phyloP scores from a whole-genome alignment of 495 filamentous ascomycete genomes.

The Xylaria acuta region DNA sequence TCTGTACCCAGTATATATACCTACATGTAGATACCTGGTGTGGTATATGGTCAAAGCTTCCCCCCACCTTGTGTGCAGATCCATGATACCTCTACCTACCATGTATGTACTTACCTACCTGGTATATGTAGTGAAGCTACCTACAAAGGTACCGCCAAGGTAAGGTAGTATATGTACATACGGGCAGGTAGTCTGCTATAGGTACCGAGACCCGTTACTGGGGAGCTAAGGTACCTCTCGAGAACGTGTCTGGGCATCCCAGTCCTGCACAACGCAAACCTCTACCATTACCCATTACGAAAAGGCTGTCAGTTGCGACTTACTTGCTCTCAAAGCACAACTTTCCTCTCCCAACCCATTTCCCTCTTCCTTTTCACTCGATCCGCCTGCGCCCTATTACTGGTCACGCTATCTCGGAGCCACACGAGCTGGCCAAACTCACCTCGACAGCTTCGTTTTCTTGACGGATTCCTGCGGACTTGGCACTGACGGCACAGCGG shows the following conservation, averaged over 20 bases:
- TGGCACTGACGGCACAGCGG: conserved; percentile 39
- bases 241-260: background rate
- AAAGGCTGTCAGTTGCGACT: conserved; percentile 25
- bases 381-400: background rate
- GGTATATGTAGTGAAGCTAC: background rate
- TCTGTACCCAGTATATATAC: background rate
- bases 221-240: background rate
- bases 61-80: background rate
- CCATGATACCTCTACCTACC: no score
- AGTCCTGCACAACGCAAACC: conserved; percentile 25
- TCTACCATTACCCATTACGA: conserved; percentile 29
- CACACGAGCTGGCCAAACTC: background rate
- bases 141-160: background rate
- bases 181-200: background rate
- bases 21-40: background rate
- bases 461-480: conserved; percentile 20
- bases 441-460: conserved; percentile 1
- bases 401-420: background rate
- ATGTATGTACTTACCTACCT: background rate
- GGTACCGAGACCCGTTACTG: background rate
- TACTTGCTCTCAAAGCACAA: conserved; percentile 4
- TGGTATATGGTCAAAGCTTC: conserved; percentile 13
- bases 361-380: conserved; percentile 1
- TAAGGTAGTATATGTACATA: no score
- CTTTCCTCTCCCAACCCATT: conserved; percentile 20